Base-by-base conservation (phyloP, 192 early-diverging fungal genomes). In the Backusella sp. region DNA sequence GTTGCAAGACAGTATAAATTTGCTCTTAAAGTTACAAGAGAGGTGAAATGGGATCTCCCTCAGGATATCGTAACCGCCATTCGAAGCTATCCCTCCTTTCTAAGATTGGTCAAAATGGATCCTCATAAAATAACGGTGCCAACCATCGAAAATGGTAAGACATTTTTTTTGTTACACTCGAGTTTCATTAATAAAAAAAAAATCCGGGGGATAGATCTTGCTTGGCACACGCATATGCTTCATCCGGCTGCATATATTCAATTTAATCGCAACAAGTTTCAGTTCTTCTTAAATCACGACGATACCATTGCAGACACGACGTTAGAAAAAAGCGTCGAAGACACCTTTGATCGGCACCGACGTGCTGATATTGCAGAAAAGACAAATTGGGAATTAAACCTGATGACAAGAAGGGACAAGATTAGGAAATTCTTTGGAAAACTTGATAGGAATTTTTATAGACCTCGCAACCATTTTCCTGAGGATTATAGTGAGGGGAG, bases 221-320 rank as follows among this genome's bases (percentile, higher is more conserved):
- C 53, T 59, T 59, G 56, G 56, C 56, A 59, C 12, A 59, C 56
- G 11, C 56, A 59, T 14, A 59, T 59, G 56, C 56, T 59, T 11
- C 56, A 59, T 59, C 56, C 56, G 8, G 23, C 56, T 59, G 56
- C 56, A 11, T 59, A 59, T 59, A 62, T 62, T 62, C 56, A 62
- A 62, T 62, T 62, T 26, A 62, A 62, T 62, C 23, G 3, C 26
- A 62, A 62, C 3, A 23, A 23, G 26, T 28, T 62, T 12, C 6
- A 14, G 9, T 62, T 62, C 56, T 62, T 62, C 56, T 62, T 62
- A 28, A 62, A 62, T 11, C 56, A 62, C n/a, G 56, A 62, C 12
- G 56, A 62, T 62, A 62, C 23, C 12, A 62, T 62, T 62, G 56
- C 56, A 11, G 56, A 62, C 9, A 28, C 21, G 0, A 62, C 56